Evolutionary conservation across 1,139 yeast genomes (phyloP).

Genomic region (Wickerhamomyces sp.): DNA sequence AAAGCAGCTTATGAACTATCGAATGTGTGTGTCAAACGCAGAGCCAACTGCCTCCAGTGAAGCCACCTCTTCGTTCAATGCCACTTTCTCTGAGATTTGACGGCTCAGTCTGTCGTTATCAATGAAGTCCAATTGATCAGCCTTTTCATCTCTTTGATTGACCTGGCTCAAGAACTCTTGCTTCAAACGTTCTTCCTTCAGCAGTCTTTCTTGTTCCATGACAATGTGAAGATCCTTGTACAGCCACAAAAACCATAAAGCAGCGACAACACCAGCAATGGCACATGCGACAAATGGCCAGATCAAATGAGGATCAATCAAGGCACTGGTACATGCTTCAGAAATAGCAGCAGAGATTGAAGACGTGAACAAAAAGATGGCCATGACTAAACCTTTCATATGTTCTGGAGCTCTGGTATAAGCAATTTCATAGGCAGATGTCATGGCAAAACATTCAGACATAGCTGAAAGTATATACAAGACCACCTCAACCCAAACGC

Average conservation of each 20-base stretch:
- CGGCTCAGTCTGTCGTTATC: not conserved
- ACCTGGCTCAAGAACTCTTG: not conserved
- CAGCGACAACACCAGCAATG: conserved; percentile 39
- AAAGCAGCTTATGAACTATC: too few relatives aligned
- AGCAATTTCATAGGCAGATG: conserved; percentile 67
- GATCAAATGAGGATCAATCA: conserved; percentile 48
- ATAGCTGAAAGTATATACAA: conserved; percentile 54
- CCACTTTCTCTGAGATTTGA: not conserved
- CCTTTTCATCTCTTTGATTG: not conserved
- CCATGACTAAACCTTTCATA: conserved; percentile 66
- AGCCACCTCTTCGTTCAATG: not conserved
- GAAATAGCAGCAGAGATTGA: conserved; percentile 60
- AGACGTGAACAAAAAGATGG: conserved; percentile 55
- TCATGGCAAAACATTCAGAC: conserved; percentile 65
- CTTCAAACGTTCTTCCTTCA: not conserved
- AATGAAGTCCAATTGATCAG: not conserved
- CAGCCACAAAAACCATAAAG: conserved; percentile 38
- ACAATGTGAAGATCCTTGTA: conserved; percentile 49
- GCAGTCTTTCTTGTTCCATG: conserved; percentile 40
- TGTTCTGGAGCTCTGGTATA: conserved; percentile 63
- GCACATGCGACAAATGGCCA: conserved; percentile 53
- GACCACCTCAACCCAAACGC: conserved; percentile 52
- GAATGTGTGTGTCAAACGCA: not conserved
- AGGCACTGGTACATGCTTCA: conserved; percentile 50
- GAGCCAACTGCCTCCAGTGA: not conserved